Evolutionary conservation across 139 green algal species (phyloP), one percentile per base, ranked within the genome.

Genomic region (Parachlorella kessleri): DNA sequence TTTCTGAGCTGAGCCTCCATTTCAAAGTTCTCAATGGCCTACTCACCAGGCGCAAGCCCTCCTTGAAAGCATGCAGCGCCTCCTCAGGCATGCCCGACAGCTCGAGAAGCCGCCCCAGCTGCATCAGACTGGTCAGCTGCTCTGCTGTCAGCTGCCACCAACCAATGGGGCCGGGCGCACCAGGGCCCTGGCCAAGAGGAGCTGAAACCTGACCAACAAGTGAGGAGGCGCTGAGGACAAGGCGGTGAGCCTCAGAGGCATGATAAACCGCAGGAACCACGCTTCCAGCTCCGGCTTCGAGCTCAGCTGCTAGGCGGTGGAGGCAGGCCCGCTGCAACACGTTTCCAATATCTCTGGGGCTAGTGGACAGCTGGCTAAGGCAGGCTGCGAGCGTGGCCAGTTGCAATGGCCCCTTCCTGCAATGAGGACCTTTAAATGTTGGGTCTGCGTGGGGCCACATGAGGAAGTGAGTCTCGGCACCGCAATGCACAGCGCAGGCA

Each of bases 71-170:
- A 48, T 75, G 83, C 2, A 70, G 21, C 1, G 88, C 86, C 38
- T 93, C 89, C 30, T 93, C 89, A 3, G 66, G 55, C 42, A 80
- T 80, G 21, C 88, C 86, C 9, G 55, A 55, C 0, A 64, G 70
- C 72, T 92, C 89, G 80, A 90, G 90, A 33, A 84, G 70, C 32
- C 70, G 30, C 1, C 84, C 89, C 55, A 84, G 78, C 53, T 81
- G 79, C 39, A 90, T 73, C 74, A 93, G 81, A 38, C 77, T 83
- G 3, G 33, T 63, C 41, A 90, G 30, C 70, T 91, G 87, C 14
- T 66, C 66, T 6, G 55, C 71, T 2, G 75, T 24, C 9, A 84
- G 64, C 9, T 66, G 73, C 87, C 88, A 92, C 66, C 80, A 88
- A 24, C 77, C 70, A 23, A 71, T 28, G 71, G 38, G 42, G 8